Conservation (phyloP, 495 filamentous ascomycete species). For the Penicillium silybi region DNA sequence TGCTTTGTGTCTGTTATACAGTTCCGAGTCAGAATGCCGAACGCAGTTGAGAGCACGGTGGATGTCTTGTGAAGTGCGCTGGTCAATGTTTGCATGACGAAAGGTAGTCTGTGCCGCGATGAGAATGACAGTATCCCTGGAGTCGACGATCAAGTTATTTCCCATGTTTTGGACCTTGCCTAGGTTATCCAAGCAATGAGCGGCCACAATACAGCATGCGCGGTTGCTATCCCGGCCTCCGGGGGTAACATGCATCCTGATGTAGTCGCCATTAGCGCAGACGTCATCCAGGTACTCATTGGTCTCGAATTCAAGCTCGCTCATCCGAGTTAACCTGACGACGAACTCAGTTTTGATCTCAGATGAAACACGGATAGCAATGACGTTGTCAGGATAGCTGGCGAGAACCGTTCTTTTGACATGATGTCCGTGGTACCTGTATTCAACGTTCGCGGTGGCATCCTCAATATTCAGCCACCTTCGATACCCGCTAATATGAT, state of each 20-base stretch:
- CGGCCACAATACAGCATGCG: constrained; percentile 29
- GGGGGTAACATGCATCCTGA: constrained; percentile 39
- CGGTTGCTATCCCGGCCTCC: constrained; percentile 31
- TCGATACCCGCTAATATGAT: constrained; percentile 33
- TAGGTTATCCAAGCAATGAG: constrained; percentile 20
- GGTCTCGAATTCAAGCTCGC: constrained; percentile 36
- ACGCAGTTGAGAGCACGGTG: constrained; percentile 14
- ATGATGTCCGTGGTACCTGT: constrained; percentile 28
- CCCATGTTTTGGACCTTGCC: constrained; percentile 23
- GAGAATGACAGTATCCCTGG: constrained; percentile 28
- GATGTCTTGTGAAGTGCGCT: constrained; percentile 19
- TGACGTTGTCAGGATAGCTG: constrained; percentile 38
- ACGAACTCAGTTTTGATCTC: constrained; percentile 23
- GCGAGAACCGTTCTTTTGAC: constrained; percentile 35
- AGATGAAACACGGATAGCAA: constrained; percentile 39
- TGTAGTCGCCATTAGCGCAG: constrained; percentile 15
- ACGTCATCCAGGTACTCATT: constrained; percentile 40
- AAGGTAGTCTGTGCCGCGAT: constrained; percentile 42
- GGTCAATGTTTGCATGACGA: constrained; percentile 26
- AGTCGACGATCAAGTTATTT: constrained; percentile 29
- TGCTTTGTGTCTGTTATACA: constrained; percentile 25
- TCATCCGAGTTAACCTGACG: constrained; percentile 29
- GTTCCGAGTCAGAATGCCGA: constrained; percentile 4
- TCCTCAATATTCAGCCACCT: constrained; percentile 41
- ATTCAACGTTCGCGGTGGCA: constrained; percentile 34